Conservation (phyloP, 352 stramenopile species). For the Phytophthora meadii region DNA sequence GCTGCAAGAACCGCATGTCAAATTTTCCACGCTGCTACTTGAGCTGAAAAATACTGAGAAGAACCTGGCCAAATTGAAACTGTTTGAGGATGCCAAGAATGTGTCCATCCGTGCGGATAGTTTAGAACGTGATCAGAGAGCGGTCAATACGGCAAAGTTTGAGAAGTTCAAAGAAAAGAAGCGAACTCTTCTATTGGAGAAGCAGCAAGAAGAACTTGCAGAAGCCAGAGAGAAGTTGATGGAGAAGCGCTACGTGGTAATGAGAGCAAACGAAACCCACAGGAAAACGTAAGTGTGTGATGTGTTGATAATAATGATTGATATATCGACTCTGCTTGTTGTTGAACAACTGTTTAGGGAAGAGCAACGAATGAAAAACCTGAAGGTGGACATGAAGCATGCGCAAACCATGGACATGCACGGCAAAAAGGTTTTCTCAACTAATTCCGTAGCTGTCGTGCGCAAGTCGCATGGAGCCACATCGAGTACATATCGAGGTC, state of each 20-base stretch:
- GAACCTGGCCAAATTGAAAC: constrained; percentile 58
- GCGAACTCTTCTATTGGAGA: constrained; percentile 51
- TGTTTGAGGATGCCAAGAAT: constrained; percentile 82
- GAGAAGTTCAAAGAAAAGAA: constrained; percentile 69
- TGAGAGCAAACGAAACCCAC: constrained; percentile 62
- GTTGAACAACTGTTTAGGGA: constrained; percentile 44
- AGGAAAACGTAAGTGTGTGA: constrained; percentile 51
- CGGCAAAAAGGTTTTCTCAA: constrained; percentile 72
- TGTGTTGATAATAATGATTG: not conserved
- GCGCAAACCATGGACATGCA: constrained; percentile 66
- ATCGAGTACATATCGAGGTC: constrained; percentile 67
- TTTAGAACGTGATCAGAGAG: constrained; percentile 70
- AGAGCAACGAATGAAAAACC: constrained; percentile 72
- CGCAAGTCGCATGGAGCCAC: constrained; percentile 55
- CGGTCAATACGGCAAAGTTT: constrained; percentile 53
- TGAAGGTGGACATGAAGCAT: constrained; percentile 71
- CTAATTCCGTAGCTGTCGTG: constrained; percentile 40
- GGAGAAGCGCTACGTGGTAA: constrained; percentile 76
- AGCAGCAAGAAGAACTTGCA: constrained; percentile 62
- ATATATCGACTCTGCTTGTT: constrained; percentile 1
- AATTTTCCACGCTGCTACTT: constrained; percentile 75
- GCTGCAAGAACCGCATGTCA: constrained; percentile 65
- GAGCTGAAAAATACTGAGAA: constrained; percentile 80
- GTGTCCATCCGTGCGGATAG: constrained; percentile 62
- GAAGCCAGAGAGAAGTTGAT: constrained; percentile 73